Evolutionary conservation across 1,139 yeast species (phyloP), one percentile per base, ranked within the genome.

Genomic region (Maudiozyma humilis): DNA sequence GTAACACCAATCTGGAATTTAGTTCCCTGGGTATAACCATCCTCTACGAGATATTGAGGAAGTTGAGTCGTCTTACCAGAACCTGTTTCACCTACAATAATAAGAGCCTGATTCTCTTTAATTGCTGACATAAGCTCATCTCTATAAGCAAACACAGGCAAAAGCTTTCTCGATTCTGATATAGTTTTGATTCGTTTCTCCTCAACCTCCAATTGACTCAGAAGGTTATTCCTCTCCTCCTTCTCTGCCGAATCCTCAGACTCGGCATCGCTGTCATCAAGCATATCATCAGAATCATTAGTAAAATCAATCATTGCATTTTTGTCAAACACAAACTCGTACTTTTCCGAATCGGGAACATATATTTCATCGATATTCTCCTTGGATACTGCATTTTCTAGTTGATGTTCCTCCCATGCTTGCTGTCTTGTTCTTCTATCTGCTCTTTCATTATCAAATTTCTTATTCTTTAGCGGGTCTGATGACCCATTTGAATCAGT

Each of bases 11-110:
- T 74, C 39, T 76, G 69, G 48, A 68, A 65, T 52, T 70, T 62
- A 0, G 75, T 76, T 38, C 62, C 58, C 23, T 66, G 55, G 1
- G 88, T 71, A 54, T 78, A 85, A 0, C 95, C 95, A 15, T 82
- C 87, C 58, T 88, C 96, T 48, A 79, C 75, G 13, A 91, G 68
- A 59, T 82, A 83, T 63, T 91, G 98, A 0, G 97, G 88, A 29
- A 91, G 68, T 64, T 91, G 98, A 0, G 98, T 91, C 1, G 97
- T 88, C 62, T 91, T 91, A 54, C 98, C 98, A 0, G 96, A 85
- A 38, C 98, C 98, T 0, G 98, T 91, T 60, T 91, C 98, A 48
- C 98, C 98, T 35, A 91, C 96, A 23, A 91, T 82, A 36, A 91
- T 83, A 34, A 88, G 61, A 15, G 88, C 82, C 59, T 88, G 95